Conservation (phyloP, 202 grass and related monocot species). For the Panicum hallii region DNA sequence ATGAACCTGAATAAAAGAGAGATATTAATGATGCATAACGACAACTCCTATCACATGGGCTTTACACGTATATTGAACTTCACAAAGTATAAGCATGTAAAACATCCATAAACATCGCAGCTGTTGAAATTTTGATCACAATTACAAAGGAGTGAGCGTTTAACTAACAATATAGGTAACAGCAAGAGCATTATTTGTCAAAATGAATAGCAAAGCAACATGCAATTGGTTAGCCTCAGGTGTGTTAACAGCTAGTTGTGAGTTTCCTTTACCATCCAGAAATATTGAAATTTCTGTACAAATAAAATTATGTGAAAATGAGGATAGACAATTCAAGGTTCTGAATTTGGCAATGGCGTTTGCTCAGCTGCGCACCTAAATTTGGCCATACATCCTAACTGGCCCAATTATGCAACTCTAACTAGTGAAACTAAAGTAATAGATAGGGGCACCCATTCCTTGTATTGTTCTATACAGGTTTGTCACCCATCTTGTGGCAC, state of each 20-base stretch:
- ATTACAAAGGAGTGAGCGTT: background rate
- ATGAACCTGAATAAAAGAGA: constrained; percentile 64
- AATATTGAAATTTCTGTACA: background rate
- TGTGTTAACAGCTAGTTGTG: constrained; percentile 13
- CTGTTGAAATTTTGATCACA: background rate
- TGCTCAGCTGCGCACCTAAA: background rate
- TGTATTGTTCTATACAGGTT: background rate
- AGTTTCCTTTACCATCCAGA: background rate
- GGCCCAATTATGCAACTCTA: background rate
- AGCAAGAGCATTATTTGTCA: background rate
- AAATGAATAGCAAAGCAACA: constrained; percentile 15
- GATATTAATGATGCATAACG: constrained; percentile 1
- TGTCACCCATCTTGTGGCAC: background rate
- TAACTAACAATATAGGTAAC: background rate
- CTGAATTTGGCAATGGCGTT: background rate
- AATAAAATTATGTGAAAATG: constrained; percentile 11
- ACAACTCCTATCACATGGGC: background rate
- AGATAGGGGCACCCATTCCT: background rate
- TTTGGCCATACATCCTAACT: too few species aligned
- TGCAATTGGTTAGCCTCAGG: background rate
- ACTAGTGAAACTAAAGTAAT: background rate
- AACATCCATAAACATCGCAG: constrained; percentile 1
- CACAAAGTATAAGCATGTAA: constrained; percentile 10
- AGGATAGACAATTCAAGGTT: background rate
- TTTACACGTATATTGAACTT: background rate